Percentiles rank a stretch among this genome's conserved stretches.
Evolutionary conservation across 2,329 filamentous ascomycete species (phyloP).

Genomic region (Macrophomina phaseolina): DNA sequence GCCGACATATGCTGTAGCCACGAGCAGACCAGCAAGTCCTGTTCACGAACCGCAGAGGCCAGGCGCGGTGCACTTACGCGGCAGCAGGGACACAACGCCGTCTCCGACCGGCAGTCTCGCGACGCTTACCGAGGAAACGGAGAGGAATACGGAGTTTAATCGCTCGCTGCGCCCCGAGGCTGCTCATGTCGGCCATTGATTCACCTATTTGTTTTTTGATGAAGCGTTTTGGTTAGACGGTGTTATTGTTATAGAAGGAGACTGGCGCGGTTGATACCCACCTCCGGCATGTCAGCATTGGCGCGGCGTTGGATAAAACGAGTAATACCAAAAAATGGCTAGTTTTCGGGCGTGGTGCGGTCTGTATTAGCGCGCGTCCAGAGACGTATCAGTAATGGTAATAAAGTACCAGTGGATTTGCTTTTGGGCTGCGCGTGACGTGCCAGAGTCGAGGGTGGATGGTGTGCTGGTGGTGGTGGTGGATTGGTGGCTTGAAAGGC

Average conservation of each 20-base stretch:
- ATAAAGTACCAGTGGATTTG: background rate
- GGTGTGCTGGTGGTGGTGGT: background rate
- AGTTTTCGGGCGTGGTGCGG: background rate
- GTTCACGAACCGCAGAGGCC: constrained; percentile 27
- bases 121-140: constrained; percentile 44
- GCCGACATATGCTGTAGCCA: constrained; percentile 54
- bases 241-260: constrained; percentile 22
- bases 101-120: constrained; percentile 41
- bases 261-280: constrained; percentile 28
- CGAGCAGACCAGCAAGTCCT: constrained; percentile 50
- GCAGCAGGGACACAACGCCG: constrained; percentile 41
- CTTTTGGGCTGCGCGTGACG: background rate
- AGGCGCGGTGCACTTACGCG: constrained; percentile 33
- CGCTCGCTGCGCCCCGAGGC: constrained; percentile 22
- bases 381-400: background rate
- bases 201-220: constrained; percentile 1
- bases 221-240: background rate
- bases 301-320: constrained; percentile 13
- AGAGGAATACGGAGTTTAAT: constrained; percentile 42
- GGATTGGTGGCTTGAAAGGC: constrained; percentile 7
- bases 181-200: constrained; percentile 17
- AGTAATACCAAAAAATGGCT: background rate
- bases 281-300: constrained; percentile 27
- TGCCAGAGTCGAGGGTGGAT: background rate
- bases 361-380: background rate